Base-by-base conservation (phyloP, 2,329 filamentous ascomycete genomes). In the Botryotinia narcissicola region DNA sequence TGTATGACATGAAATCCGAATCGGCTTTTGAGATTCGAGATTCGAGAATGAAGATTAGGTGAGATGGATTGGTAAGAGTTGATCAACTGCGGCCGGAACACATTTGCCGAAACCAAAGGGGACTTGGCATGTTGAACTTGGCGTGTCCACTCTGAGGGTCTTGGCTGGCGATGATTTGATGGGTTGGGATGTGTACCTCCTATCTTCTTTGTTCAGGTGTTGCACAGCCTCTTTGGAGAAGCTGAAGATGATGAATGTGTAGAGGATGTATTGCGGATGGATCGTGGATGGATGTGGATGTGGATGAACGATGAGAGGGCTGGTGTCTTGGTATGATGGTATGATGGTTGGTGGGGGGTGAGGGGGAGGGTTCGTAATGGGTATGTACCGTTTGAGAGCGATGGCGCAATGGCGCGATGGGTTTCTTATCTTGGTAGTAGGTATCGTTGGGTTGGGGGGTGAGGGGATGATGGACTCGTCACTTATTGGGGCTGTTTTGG, bases 91-190 rank as follows among this genome's bases (percentile, higher is more conserved):
- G 35, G 12, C 59, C 59, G 25, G 37, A 63, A 42, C 37, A 29
- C 9, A n/a, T 20, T 22, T n/a, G 61, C 37, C 61, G 61, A 63
- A 40, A 63, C 16, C 8, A 1, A 40, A 44, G 7, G 16, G 22
- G 35, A 37, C 60, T 42, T 62, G 60, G 35, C 60, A 18, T 25
- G 60, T 12, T 14, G 25, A 62, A n/a, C 61, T 63, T 63, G 61
- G 61, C 61, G 51, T 44, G 22, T 10, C 61, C 61, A 63, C 37
- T 42, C 37, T 44, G 25, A 29, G 4, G 16, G 61, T 37, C 61
- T 63, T 63, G 61, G 61, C 61, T 44, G n/a, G 37, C n/a, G 40
- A 29, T 63, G 61, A 63, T 63, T 63, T 44, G 61, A 63, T 61
- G 59, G 32, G 20, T 16, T 42, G 40, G n/a, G 4, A n/a, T n/a